A percentile compares a stretch with the other conserved stretches of the same genome.
phyloP scores from a whole-genome alignment of 306 rosid genomes.

The Quercus berberidifolia region DNA sequence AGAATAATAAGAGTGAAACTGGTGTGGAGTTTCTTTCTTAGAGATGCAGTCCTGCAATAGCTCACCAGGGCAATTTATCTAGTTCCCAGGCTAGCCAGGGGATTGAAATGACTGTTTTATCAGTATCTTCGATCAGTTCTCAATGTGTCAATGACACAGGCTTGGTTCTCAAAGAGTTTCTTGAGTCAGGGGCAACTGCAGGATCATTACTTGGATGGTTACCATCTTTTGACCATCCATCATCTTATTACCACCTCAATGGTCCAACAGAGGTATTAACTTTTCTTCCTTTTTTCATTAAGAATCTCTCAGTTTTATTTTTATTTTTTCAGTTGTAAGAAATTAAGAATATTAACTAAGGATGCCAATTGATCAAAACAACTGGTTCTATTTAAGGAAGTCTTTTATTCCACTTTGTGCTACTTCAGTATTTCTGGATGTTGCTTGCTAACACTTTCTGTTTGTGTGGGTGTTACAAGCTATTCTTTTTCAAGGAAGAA shows the following conservation, averaged over 20 bases:
- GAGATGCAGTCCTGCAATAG: constrained; percentile 32
- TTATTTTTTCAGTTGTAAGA: too few species aligned
- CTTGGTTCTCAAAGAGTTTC: constrained; percentile 77
- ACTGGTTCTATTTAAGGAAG: too few species aligned
- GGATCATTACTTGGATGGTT: constrained; percentile 51
- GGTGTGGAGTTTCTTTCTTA: constrained; percentile 34
- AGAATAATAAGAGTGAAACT: constrained; percentile 36
- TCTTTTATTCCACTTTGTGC: too few species aligned
- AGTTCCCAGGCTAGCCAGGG: constrained; percentile 47
- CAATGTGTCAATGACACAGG: constrained; percentile 55
- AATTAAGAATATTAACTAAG: too few species aligned
- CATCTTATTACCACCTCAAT: constrained; percentile 48
- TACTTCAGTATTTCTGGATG: too few species aligned
- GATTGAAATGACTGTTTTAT: constrained; percentile 73
- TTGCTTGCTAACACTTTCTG: too few species aligned
- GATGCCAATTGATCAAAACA: too few species aligned
- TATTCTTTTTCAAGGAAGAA: too few species aligned
- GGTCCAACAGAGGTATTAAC: too few species aligned
- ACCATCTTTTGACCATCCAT: constrained; percentile 56
- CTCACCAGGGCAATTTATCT: constrained; percentile 38
- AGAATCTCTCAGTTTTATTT: too few species aligned
- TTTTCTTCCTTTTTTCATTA: too few species aligned
- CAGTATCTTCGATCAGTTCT: constrained; percentile 57
- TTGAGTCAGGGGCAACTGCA: constrained; percentile 58
- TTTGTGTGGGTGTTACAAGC: too few species aligned